Evolutionary conservation across 2,329 filamentous ascomycete species (phyloP), one percentile per base, ranked within the genome.

Genomic region (Aureobasidium leucospermi): DNA sequence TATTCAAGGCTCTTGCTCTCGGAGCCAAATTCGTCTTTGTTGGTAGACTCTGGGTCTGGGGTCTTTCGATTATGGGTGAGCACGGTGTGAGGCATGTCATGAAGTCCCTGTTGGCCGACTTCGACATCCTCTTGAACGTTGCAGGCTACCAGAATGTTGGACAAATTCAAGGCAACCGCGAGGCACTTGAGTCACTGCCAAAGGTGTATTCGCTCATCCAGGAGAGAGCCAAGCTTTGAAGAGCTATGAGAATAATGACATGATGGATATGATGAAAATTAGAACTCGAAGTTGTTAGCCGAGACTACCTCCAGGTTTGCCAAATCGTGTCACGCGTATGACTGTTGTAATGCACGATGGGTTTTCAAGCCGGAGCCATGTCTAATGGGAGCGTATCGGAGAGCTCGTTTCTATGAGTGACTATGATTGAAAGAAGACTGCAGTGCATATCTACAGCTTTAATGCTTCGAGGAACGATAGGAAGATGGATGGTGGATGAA

Each of bases 1-100:
- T 85, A 10, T 78, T 82, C 67, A 86, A 86, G 66, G 83, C 83
- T 1, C 72, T 86, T 13, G 82, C 82, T 0, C 70, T 86, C 7
- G 83, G 84, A 2, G 84, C 83, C 0, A 81, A 81, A 63, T 85
- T 85, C 63, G 82, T 85, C 32, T 83, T 85, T 60, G 74, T 87
- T 0, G 84, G 84, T 0, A 69, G 84, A 5, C 75, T 85, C 3
- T 85, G 81, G 77, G 75, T 86, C 23, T 86, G 79, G 76, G 83
- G 79, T 0, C 67, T 86, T 9, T 77, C 77, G 42, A 83, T 85
- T 59, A 81, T 80, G 70, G 83, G 84, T 10, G 82, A 86, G 67
- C 71, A 79, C 32, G 83, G 83, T 1, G 83, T 86, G 1, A 70
- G 80, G 0, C 83, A 86, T 70, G 81, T 86, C 7, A 79, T 86